phyloP scores from a whole-genome alignment of 805 yeast genomes.

The Candida khao-thaluensis region DNA sequence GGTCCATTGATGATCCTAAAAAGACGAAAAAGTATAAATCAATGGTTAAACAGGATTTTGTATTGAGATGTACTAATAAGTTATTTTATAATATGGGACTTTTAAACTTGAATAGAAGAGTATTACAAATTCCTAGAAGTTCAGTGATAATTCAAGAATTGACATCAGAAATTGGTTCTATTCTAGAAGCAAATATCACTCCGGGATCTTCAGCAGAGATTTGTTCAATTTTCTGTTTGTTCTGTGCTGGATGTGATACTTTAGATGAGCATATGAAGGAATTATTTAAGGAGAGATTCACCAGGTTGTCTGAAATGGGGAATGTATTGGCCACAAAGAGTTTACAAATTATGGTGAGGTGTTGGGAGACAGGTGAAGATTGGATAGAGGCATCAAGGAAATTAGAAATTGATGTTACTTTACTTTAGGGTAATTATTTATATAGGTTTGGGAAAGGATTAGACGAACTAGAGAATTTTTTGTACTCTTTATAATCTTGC shows the following conservation, averaged over 20 bases:
- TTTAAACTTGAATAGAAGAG: constrained; percentile 57
- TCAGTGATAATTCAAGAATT: constrained; percentile 50
- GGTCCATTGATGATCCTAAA: constrained; percentile 4
- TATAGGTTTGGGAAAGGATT: too few relatives aligned
- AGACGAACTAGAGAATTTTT: too few relatives aligned
- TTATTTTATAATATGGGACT: constrained; percentile 54
- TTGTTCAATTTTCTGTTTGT: constrained; percentile 54
- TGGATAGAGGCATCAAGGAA: constrained; percentile 50
- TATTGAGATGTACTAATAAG: constrained; percentile 49
- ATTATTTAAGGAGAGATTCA: constrained; percentile 41
- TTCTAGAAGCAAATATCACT: constrained; percentile 40
- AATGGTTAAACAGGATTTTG: constrained; percentile 29
- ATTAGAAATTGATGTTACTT: constrained; percentile 43
- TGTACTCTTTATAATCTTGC: too few relatives aligned
- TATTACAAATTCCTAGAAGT: constrained; percentile 44
- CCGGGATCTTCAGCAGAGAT: constrained; percentile 51
- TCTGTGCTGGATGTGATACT: constrained; percentile 61
- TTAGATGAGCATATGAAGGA: constrained; percentile 32
- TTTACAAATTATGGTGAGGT: constrained; percentile 45
- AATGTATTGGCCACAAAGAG: constrained; percentile 45
- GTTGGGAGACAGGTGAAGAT: constrained; percentile 54
- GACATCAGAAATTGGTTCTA: constrained; percentile 38
- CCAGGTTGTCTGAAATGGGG: constrained; percentile 42
- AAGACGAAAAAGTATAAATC: constrained; percentile 12
- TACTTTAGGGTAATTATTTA: constrained; percentile 9